These are phyloP conservation scores for Aspergillus tamarii DNA, from an alignment of 2,329 filamentous ascomycete genomes.

Conservation along the genomic window DNA sequence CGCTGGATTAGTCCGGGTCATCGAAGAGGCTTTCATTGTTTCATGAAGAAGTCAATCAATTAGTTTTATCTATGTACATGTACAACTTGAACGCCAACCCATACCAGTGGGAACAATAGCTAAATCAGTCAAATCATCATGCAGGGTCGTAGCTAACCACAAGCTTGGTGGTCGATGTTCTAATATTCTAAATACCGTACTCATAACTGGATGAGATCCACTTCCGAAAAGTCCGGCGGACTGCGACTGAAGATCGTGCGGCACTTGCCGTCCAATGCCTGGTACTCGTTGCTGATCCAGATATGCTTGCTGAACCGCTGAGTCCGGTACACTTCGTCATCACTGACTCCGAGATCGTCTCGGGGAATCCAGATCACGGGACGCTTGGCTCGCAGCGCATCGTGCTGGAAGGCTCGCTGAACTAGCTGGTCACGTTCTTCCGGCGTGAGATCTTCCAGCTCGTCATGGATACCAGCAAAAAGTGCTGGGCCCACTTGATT, in stretches of 20 bases:
- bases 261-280: constrained; percentile 80
- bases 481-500: constrained; percentile 73
- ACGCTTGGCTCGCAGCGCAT: constrained; percentile 78
- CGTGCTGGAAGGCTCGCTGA: constrained; percentile 86
- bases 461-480: constrained; percentile 85
- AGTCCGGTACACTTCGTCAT: constrained; percentile 85
- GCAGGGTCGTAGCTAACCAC: not conserved
- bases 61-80: not conserved
- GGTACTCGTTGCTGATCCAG: constrained; percentile 93
- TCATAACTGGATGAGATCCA: constrained; percentile 80
- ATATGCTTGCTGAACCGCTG: constrained; percentile 74
- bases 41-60: not conserved
- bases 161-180: not conserved
- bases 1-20: not conserved
- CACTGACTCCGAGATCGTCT: constrained; percentile 85
- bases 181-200: not conserved
- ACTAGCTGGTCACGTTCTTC: constrained; percentile 86
- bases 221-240: constrained; percentile 86
- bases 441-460: constrained; percentile 90
- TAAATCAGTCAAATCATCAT: not conserved
- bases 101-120: not conserved
- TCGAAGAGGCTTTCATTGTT: not conserved
- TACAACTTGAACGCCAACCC: not conserved
- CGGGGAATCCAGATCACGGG: constrained; percentile 93
- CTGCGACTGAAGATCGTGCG: constrained; percentile 82